Base-by-base conservation (phyloP, 352 stramenopile genomes). In the Globisporangium carolinianum region DNA sequence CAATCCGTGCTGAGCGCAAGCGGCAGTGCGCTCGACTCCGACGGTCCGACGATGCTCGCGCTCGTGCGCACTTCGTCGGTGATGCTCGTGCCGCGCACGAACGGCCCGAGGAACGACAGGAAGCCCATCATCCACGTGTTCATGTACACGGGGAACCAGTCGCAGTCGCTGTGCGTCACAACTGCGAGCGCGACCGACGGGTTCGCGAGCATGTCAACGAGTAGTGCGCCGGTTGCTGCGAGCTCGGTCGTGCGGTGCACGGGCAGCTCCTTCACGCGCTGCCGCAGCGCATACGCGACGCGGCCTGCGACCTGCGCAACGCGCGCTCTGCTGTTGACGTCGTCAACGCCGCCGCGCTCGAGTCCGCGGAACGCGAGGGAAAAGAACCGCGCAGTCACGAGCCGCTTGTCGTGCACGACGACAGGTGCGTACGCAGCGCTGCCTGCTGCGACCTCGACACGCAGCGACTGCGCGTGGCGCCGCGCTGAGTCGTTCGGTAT, bases 61-160 rank as follows among this genome's bases (percentile, higher is more conserved):
- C 85, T 71, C 38, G 78, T 69, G 9, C 73, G 68, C 6, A 68
- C 68, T 18, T 87, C 76, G 37, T 89, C 72, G 1, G 76, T 72
- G 64, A 91, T 81, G n/a, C 71, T 87, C 14, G 76, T 84, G 48
- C 70, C 77, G 12, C 82, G 73, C 37, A 91, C 65, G 61, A 91
- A 77, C 50, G 79, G 75, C 0, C 82, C 82, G 11, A 91, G 45
- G 53, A 83, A 83, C 38, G 73, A 74, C 14, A 69, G 47, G 8
- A 67, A 53, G 5, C 58, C 61, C 38, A 87, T 64, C 46, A 83
- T 83, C 71, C 70, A 75, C 36, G 68, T 71, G 14, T 67, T 62
- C 57, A 72, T 75, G 52, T 76, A 75, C 18, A 71, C 51, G 3
- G 71, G 71, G 41, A 79, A 79, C 73, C 70, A 79, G 14, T 74